phyloP scores from a whole-genome alignment of 169 alveolate species.

The Eimeria acervulina region DNA sequence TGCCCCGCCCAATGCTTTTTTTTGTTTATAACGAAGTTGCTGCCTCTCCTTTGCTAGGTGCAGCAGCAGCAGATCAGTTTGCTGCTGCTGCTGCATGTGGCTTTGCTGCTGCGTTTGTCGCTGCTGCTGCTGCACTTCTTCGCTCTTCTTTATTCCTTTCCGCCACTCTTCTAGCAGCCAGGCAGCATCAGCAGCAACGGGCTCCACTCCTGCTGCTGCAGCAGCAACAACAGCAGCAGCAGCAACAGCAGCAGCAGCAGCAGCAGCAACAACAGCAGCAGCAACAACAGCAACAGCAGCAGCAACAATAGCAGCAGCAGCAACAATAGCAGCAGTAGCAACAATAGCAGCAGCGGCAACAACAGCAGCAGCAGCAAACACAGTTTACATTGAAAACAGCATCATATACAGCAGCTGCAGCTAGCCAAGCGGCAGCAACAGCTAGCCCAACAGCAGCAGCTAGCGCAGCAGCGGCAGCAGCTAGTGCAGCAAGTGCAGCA shows the following conservation, averaged over 20 bases:
- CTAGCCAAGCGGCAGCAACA: too few species aligned
- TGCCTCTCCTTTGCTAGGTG: too few species aligned
- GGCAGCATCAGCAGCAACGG: neutral
- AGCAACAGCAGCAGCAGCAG: neutral
- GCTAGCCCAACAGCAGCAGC: too few species aligned
- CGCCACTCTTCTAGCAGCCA: neutral
- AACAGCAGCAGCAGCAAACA: conserved; percentile 28
- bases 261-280: conserved; percentile 9
- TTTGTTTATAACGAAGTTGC: too few species aligned
- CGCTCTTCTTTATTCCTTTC: neutral
- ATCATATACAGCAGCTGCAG: too few species aligned
- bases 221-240: conserved; percentile 22
- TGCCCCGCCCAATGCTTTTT: too few species aligned
- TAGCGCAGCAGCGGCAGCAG: neutral
- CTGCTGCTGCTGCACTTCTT: neutral
- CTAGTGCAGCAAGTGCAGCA: neutral
- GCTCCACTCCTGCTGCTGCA: neutral
- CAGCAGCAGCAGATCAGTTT: too few species aligned
- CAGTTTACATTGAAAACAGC: too few species aligned
- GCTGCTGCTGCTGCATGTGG: neutral
- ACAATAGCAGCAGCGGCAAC: conserved; percentile 22
- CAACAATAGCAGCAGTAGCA: neutral
- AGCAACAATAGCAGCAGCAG: neutral
- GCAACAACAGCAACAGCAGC: neutral
- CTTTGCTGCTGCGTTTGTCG: neutral